phyloP scores from a whole-genome alignment of 179 eudicot genomes.

The Patellifolia procumbens region DNA sequence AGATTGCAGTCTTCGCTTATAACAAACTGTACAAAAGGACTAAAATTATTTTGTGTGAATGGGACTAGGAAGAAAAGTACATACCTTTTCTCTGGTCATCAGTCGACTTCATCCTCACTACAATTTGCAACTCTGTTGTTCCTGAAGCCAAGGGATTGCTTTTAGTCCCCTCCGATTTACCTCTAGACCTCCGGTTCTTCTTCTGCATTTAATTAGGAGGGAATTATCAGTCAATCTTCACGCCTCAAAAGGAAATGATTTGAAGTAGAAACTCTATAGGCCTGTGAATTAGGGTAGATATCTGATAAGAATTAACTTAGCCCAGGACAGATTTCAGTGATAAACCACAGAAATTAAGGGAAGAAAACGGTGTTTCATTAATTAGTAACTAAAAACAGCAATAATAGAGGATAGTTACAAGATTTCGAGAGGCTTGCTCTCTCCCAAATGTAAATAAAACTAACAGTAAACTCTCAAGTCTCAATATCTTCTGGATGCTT shows the following conservation, averaged over 20 bases:
- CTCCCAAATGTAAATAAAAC: too few relatives aligned
- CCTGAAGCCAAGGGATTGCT: constrained; percentile 29
- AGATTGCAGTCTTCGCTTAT: background rate
- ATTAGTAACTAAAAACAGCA: too few relatives aligned
- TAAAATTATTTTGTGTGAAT: background rate
- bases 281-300: constrained; percentile 13
- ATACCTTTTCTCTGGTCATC: constrained; percentile 35
- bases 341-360: too few relatives aligned
- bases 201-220: constrained; percentile 31
- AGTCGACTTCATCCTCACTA: constrained; percentile 24
- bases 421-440: too few relatives aligned
- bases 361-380: too few relatives aligned
- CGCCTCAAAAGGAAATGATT: constrained; percentile 18
- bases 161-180: constrained; percentile 32
- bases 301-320: background rate
- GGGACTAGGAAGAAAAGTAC: background rate
- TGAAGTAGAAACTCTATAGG: constrained; percentile 8
- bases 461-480: too few relatives aligned
- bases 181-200: constrained; percentile 36
- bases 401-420: too few relatives aligned
- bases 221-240: background rate
- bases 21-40: background rate
- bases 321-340: too few relatives aligned
- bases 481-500: too few relatives aligned
- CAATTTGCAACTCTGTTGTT: constrained; percentile 31